Percentiles rank a stretch among this genome's conserved stretches.
Conservation (phyloP, 2,329 filamentous ascomycete genomes). For the Aureobasidium vineae region DNA sequence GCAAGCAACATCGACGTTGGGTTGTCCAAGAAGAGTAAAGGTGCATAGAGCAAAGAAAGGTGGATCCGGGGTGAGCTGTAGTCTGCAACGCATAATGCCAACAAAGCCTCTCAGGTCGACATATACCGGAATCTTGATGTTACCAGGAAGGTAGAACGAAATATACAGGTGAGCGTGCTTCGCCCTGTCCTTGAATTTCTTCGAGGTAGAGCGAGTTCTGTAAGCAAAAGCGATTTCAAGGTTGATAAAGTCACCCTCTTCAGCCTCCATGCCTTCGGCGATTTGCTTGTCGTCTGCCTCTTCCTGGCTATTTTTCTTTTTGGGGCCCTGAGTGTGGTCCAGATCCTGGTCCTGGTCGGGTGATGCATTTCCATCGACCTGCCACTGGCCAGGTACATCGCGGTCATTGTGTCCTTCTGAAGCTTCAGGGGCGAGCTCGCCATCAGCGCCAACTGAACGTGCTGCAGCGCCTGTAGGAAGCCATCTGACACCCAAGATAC, state of each 20-base stretch:
- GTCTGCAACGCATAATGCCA: conserved; percentile 65
- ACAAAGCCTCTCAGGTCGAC: conserved; percentile 71
- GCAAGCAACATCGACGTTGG: conserved; percentile 68
- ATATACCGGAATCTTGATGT: conserved; percentile 64
- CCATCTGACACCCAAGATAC: conserved; percentile 70
- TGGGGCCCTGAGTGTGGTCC: conserved; percentile 37
- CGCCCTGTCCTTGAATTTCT: conserved; percentile 60
- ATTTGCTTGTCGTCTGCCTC: conserved; percentile 39
- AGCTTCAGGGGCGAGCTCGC: conserved; percentile 51
- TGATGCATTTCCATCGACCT: conserved; percentile 41
- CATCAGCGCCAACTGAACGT: conserved; percentile 58
- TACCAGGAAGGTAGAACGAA: conserved; percentile 65
- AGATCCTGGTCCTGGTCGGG: conserved; percentile 41
- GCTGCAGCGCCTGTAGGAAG: conserved; percentile 68
- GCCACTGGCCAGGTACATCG: conserved; percentile 47
- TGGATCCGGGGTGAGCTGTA: conserved; percentile 72
- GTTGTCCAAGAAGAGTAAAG: conserved; percentile 71
- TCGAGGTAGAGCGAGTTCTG: conserved; percentile 60
- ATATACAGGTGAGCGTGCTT: conserved; percentile 72
- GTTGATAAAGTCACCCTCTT: conserved; percentile 76
- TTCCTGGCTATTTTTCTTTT: conserved; percentile 32
- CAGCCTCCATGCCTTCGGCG: conserved; percentile 66
- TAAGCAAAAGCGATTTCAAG: conserved; percentile 74
- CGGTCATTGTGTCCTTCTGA: conserved; percentile 52
- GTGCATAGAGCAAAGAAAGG: conserved; percentile 76